Evolutionary conservation across 129 eudicot species (phyloP).

Genomic region (Centaurea solstitialis): DNA sequence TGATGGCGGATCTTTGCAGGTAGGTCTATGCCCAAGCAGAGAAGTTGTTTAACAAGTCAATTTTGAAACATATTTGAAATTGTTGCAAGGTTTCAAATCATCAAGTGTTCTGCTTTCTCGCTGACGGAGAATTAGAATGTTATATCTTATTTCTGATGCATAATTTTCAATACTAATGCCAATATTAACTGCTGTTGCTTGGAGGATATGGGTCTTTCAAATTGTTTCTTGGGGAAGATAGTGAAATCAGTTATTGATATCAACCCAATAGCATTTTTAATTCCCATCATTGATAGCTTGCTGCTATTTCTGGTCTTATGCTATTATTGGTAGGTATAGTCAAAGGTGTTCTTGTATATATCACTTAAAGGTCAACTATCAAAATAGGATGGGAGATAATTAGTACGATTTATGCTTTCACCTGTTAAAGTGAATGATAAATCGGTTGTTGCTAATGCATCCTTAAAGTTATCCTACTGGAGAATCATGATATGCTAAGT

Average conservation of each 20-base stretch:
- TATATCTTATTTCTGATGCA: neutral
- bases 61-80: neutral
- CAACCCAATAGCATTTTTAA: neutral
- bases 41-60: neutral
- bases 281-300: neutral
- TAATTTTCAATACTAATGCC: neutral
- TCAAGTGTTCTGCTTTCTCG: neutral
- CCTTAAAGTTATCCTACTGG: neutral
- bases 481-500: neutral
- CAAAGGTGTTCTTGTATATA: neutral
- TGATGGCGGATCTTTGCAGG: constrained; percentile 84
- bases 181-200: neutral
- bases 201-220: neutral
- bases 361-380: neutral
- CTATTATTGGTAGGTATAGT: neutral
- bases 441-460: neutral
- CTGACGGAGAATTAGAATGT: neutral
- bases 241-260: neutral
- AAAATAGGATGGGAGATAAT: neutral
- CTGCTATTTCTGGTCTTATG: neutral
- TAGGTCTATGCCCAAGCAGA: constrained; percentile 17
- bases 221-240: neutral
- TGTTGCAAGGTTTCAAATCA: neutral
- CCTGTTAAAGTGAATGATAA: neutral
- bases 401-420: neutral